phyloP scores from a whole-genome alignment of 1,284 basidiomycete genomes.

The Trichosporon asahii region DNA sequence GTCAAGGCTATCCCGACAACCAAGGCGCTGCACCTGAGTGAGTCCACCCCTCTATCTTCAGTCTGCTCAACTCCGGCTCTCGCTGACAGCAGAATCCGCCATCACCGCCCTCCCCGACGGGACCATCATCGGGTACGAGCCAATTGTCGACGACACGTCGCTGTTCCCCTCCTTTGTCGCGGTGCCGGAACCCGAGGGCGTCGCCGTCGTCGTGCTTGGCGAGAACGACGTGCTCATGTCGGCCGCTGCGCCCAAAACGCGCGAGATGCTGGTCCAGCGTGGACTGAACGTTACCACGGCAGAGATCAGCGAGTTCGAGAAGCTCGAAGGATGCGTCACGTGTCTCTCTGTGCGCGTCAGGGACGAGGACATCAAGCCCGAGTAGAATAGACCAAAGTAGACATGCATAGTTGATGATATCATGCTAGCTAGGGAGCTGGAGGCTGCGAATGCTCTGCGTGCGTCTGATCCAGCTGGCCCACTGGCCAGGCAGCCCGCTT shows the following conservation, averaged over 20 bases:
- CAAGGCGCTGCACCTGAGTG: slow-evolving; percentile 19
- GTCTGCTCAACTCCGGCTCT: too few relatives aligned
- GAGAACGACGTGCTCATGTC: slow-evolving; percentile 15
- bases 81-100: slow-evolving; percentile 11
- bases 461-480: background rate
- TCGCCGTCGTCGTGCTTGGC: background rate
- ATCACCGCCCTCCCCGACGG: slow-evolving; percentile 18
- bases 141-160: slow-evolving; percentile 15
- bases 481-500: background rate
- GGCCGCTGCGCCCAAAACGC: slow-evolving; percentile 11
- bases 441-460: background rate
- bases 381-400: background rate
- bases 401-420: background rate
- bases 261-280: slow-evolving; percentile 5
- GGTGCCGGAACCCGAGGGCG: slow-evolving; percentile 10
- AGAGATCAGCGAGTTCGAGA: slow-evolving; percentile 15
- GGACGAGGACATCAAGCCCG: background rate
- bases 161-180: slow-evolving; percentile 16
- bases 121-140: slow-evolving; percentile 16
- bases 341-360: slow-evolving; percentile 16
- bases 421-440: too few relatives aligned
- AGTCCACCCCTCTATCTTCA: background rate
- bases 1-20: slow-evolving; percentile 11
- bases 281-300: slow-evolving; percentile 14
- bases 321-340: slow-evolving; percentile 18